Evolutionary conservation across 116 monocot species (phyloP).

Genomic region (Zostera marina): DNA sequence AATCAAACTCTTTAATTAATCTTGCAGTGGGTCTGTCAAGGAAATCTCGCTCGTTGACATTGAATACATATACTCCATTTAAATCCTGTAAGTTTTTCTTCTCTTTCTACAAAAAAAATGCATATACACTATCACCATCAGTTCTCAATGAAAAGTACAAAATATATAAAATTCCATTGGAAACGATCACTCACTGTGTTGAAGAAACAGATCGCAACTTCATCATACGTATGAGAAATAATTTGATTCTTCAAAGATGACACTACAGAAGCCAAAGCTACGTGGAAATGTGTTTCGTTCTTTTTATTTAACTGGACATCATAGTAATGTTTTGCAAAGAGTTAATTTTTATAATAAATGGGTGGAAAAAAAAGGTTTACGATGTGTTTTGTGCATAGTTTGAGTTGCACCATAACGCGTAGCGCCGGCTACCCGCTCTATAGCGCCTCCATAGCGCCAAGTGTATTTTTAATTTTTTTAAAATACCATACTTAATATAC

Average conservation of each 20-base stretch:
- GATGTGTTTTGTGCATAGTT: too few species aligned
- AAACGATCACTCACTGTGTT: slow-evolving; percentile 53
- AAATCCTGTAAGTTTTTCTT: slow-evolving; percentile 88
- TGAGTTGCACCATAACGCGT: too few species aligned
- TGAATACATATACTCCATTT: slow-evolving; percentile 77
- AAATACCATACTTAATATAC: too few species aligned
- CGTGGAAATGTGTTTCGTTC: slow-evolving; percentile 48
- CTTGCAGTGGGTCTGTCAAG: slow-evolving; percentile 88
- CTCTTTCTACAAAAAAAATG: slow-evolving; percentile 37
- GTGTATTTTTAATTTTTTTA: too few species aligned
- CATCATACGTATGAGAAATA: slow-evolving; percentile 68
- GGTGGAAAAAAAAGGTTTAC: too few species aligned
- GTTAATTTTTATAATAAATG: too few species aligned
- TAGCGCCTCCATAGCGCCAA: too few species aligned
- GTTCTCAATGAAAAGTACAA: neutral
- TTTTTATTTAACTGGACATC: slow-evolving; percentile 27
- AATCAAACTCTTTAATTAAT: slow-evolving; percentile 74
- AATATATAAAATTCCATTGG: neutral
- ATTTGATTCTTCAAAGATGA: slow-evolving; percentile 70
- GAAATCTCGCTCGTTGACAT: slow-evolving; percentile 56
- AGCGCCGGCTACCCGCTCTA: too few species aligned
- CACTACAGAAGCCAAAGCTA: slow-evolving; percentile 38
- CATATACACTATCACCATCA: neutral
- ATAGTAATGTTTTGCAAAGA: too few species aligned
- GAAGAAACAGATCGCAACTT: slow-evolving; percentile 86